Evolutionary conservation across 2,329 filamentous ascomycete species (phyloP).

Genomic region (Alternaria triticina): DNA sequence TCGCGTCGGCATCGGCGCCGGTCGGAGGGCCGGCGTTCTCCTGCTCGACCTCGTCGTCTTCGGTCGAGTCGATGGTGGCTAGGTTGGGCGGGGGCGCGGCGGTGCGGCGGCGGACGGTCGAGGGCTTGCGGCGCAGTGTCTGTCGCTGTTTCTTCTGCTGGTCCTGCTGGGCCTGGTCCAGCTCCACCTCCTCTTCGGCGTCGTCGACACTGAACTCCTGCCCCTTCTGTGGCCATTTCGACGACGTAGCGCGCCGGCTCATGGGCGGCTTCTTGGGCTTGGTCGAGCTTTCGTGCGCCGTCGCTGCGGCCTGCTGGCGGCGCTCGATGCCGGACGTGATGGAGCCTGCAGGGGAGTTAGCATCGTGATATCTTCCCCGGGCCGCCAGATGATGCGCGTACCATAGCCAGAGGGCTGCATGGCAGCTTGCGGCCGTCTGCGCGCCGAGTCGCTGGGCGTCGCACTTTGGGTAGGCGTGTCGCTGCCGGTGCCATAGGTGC

Average conservation of each 20-base stretch:
- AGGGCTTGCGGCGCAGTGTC: conserved; percentile 57
- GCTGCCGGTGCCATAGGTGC: conserved; percentile 29
- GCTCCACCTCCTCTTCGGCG: conserved; percentile 78
- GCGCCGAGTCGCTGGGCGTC: conserved; percentile 33
- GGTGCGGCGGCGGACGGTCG: conserved; percentile 58
- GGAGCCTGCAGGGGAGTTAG: conserved; percentile 36
- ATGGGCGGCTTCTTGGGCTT: conserved; percentile 74
- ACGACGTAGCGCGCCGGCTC: conserved; percentile 76
- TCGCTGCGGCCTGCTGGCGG: conserved; percentile 26
- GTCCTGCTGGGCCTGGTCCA: conserved; percentile 60
- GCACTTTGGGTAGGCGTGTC: conserved; percentile 29
- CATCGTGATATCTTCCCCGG: not conserved
- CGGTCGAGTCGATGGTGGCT: conserved; percentile 57
- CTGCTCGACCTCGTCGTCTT: conserved; percentile 57
- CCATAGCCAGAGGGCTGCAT: conserved; percentile 44
- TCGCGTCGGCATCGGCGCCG: conserved; percentile 26
- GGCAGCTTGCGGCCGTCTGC: conserved; percentile 36
- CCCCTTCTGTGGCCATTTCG: conserved; percentile 76
- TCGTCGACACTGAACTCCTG: conserved; percentile 93
- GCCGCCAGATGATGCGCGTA: conserved; percentile 17
- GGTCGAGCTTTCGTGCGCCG: conserved; percentile 25
- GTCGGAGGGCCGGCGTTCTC: conserved; percentile 29
- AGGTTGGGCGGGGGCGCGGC: conserved; percentile 55
- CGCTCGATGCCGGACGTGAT: conserved; percentile 44
- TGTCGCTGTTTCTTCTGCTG: conserved; percentile 36